Base-by-base conservation (phyloP, 2,329 filamentous ascomycete species). In the Metarhizium sp. region DNA sequence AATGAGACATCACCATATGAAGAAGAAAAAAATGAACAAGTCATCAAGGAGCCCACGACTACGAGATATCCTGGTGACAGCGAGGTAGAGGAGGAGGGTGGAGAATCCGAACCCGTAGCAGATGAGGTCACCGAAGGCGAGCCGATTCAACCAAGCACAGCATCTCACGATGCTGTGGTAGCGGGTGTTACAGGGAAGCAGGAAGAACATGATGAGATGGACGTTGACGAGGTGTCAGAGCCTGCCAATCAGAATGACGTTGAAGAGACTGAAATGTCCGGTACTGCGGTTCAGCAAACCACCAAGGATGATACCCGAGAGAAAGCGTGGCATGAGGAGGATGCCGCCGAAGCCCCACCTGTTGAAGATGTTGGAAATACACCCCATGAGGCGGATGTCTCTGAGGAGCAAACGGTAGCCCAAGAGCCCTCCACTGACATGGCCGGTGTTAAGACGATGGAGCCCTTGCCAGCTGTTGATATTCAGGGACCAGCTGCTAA, bases 391-490 rank as follows among this genome's bases (percentile, higher is more conserved):
- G 38, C 18, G 14, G 11, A 36, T 7, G 40, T 10, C 29, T 11
- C 25, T 8, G 18, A 45, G 32, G 43, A 45, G 36, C 45, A 36
- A 51, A 51, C 40, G 34, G 47, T 51, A 18, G 11, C 25, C 20
- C 32, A 25, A n/a, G 45, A 47, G 38, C 16, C 18, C 4, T 5
- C 32, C 4, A 14, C 43, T 11, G 46, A 52, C 13, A 32, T 20
- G 30, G 25, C 42, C 5, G 59, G 53, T 43, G 49, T 43, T 5
- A 57, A 60, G 18, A 59, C 59, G 59, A 38, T 42, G n/a, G 58
- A 56, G 14, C 30, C 32, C n/a, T 14, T 54, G 45, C 38, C 38
- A 43, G 42, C 50, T 50, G 55, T 25, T n/a, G 32, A 48, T 6
- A 34, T 38, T 10, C 50, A 55, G 25, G 36, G 20, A 14, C n/a